phyloP scores from a whole-genome alignment of 2,329 filamentous ascomycete genomes.

The Colletotrichum cordylinicola region DNA sequence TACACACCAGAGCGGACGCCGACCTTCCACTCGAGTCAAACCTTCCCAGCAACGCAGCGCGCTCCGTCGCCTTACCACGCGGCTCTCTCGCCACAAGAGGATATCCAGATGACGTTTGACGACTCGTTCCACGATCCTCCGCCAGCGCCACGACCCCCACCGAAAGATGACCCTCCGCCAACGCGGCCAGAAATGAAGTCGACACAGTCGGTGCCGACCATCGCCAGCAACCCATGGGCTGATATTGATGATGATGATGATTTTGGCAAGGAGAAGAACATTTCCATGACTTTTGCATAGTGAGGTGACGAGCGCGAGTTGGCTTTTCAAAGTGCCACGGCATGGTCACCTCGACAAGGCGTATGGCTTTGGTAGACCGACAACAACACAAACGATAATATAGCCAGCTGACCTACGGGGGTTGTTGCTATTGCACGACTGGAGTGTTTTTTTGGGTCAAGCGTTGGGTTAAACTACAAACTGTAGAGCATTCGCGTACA shows the following conservation, averaged over 20 bases:
- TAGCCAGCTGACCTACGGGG: background rate
- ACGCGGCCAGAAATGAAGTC: conserved; percentile 47
- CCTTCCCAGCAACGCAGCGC: conserved; percentile 5
- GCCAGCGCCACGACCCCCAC: conserved; percentile 32
- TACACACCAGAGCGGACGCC: conserved; percentile 26
- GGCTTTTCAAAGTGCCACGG: background rate
- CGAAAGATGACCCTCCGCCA: conserved; percentile 33
- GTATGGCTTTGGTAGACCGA: background rate
- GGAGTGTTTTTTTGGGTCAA: background rate
- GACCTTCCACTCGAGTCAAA: conserved; percentile 25
- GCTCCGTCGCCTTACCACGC: conserved; percentile 29
- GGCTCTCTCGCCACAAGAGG: conserved; percentile 43
- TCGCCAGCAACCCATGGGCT: conserved; percentile 72
- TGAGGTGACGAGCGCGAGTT: background rate
- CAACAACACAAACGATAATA: background rate
- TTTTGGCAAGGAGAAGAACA: conserved; percentile 76
- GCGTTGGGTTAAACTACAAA: background rate
- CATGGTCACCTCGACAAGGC: background rate
- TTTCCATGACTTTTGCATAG: conserved; percentile 82
- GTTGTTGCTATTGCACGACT: background rate
- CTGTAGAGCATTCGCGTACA: conserved; percentile 6
- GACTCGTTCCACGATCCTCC: conserved; percentile 57
- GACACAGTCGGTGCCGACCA: conserved; percentile 55
- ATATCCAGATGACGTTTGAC: conserved; percentile 76
- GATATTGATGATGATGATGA: conserved; percentile 72